Conservation (phyloP, 768 basidiomycete species). For the Boletus sensibilis region DNA sequence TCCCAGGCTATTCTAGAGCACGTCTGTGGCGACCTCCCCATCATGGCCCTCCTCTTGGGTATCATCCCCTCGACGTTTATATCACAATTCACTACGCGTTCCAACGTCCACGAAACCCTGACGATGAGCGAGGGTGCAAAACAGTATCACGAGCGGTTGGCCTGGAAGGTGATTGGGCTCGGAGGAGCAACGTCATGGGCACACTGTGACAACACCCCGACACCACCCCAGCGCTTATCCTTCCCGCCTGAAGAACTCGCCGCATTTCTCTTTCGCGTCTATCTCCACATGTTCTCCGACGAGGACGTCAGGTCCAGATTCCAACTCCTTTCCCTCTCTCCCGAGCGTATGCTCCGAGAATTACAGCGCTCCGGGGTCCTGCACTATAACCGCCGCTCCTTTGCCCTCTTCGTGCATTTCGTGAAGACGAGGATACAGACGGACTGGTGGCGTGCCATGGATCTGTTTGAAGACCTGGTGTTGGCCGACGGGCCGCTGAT, state of each 20-base stretch:
- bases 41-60: slow-evolving; percentile 26
- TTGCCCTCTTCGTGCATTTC: slow-evolving; percentile 43
- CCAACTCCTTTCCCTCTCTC: not conserved
- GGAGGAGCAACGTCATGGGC: not conserved
- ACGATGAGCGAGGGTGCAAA: not conserved
- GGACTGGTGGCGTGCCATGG: slow-evolving; percentile 46
- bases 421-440: slow-evolving; percentile 37
- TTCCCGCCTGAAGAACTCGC: slow-evolving; percentile 23
- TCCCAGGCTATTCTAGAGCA: slow-evolving; percentile 17
- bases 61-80: slow-evolving; percentile 22
- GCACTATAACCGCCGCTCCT: slow-evolving; percentile 50
- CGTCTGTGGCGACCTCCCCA: slow-evolving; percentile 25
- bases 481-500: slow-evolving; percentile 12
- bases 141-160: slow-evolving; percentile 27
- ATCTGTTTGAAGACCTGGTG: slow-evolving; percentile 25
- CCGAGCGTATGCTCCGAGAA: not conserved
- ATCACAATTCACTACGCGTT: slow-evolving; percentile 25
- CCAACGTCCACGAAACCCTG: slow-evolving; percentile 22
- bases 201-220: not conserved
- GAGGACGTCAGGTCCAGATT: slow-evolving; percentile 15
- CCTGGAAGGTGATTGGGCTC: slow-evolving; percentile 20
- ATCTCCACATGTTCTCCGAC: slow-evolving; percentile 28
- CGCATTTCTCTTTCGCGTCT: slow-evolving; percentile 21
- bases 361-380: slow-evolving; percentile 19
- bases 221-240: not conserved